Conservation (phyloP, 192 early-diverging fungal species). For the Powellomyces hirtus region DNA sequence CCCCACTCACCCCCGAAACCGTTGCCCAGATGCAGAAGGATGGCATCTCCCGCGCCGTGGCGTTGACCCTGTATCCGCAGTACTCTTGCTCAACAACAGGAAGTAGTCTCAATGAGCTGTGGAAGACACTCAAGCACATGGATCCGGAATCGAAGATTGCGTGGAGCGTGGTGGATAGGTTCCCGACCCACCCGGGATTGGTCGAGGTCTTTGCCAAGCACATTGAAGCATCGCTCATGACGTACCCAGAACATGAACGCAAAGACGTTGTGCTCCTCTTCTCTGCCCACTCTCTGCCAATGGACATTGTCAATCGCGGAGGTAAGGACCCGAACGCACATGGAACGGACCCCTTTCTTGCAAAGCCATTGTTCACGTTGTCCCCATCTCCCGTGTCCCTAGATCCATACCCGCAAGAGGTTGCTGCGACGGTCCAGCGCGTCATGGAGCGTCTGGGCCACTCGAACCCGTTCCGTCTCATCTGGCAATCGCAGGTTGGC, state of each 20-base stretch:
- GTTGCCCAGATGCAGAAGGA: slow-evolving; percentile 77
- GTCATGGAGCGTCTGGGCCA: slow-evolving; percentile 74
- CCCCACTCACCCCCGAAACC: slow-evolving; percentile 73
- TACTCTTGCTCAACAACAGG: slow-evolving; percentile 96
- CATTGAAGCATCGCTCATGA: slow-evolving; percentile 65
- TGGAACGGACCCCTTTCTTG: not conserved
- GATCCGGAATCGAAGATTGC: slow-evolving; percentile 67
- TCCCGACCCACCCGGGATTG: slow-evolving; percentile 84
- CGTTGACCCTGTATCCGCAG: slow-evolving; percentile 94
- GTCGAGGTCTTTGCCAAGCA: slow-evolving; percentile 78
- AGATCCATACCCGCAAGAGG: slow-evolving; percentile 85
- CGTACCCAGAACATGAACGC: slow-evolving; percentile 65
- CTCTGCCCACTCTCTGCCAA: slow-evolving; percentile 94
- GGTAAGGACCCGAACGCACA: slow-evolving; percentile 26
- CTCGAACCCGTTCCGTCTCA: slow-evolving; percentile 80
- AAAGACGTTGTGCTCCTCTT: slow-evolving; percentile 81
- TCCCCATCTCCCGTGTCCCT: not conserved
- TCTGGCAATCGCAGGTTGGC: slow-evolving; percentile 96
- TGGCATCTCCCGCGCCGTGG: slow-evolving; percentile 79
- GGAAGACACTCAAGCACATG: slow-evolving; percentile 53
- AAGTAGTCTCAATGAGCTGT: slow-evolving; percentile 87
- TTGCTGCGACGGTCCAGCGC: slow-evolving; percentile 76
- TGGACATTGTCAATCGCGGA: slow-evolving; percentile 88
- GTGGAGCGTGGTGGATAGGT: slow-evolving; percentile 97
- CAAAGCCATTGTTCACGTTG: not conserved